Conservation (phyloP, 2,329 filamentous ascomycete species). For the Apiospora marii region DNA sequence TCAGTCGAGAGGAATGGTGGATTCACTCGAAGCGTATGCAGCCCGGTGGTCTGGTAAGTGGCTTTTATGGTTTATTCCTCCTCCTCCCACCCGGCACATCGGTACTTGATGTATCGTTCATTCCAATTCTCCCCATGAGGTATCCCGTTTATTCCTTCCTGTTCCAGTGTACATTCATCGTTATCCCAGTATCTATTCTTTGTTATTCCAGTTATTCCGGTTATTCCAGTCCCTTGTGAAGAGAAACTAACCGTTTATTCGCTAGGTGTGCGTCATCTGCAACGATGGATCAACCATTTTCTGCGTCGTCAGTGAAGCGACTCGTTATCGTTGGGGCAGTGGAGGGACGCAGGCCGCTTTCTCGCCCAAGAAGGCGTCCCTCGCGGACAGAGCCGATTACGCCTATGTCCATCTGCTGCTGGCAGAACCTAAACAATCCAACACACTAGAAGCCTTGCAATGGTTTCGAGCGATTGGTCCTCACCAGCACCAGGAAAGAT, state of each 20-base stretch:
- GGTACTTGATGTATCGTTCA: too few species aligned
- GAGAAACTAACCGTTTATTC: too few species aligned
- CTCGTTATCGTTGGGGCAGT: constrained; percentile 32
- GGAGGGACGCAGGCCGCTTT: constrained; percentile 5
- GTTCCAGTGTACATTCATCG: too few species aligned
- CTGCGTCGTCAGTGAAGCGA: constrained; percentile 47
- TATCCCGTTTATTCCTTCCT: too few species aligned
- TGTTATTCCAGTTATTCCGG: too few species aligned
- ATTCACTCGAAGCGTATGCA: constrained; percentile 55
- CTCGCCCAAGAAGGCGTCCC: constrained; percentile 32
- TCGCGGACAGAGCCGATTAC: constrained; percentile 41
- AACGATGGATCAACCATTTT: constrained; percentile 49
- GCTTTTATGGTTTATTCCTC: too few species aligned
- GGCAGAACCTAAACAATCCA: constrained; percentile 33
- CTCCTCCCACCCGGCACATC: too few species aligned
- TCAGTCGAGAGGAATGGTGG: constrained; percentile 59
- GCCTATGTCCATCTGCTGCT: constrained; percentile 45
- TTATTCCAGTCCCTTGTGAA: too few species aligned
- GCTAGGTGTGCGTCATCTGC: constrained; percentile 53
- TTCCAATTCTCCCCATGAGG: too few species aligned
- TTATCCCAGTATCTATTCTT: too few species aligned
- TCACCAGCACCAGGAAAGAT: constrained; percentile 28
- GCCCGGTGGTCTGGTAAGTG: constrained; percentile 50
- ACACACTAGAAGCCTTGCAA: constrained; percentile 37
- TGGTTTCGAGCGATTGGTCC: constrained; percentile 40